phyloP scores from a whole-genome alignment of 495 filamentous ascomycete genomes.

The Neurospora tetraspora region DNA sequence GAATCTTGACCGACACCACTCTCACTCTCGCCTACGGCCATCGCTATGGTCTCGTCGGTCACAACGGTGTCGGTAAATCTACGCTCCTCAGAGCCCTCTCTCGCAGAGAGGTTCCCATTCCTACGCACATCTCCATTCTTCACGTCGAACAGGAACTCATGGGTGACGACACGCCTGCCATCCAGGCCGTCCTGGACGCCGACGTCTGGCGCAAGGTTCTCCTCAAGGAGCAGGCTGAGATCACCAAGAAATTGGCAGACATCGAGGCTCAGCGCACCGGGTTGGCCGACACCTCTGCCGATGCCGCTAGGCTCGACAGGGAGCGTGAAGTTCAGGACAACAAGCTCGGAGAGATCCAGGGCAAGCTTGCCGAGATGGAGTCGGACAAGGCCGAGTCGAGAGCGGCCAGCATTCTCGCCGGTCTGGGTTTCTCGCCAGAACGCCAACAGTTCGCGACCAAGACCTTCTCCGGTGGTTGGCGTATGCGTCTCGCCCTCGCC shows the following conservation, averaged over 20 bases:
- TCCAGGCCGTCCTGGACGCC: conserved; percentile 94
- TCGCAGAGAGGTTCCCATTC: conserved; percentile 86
- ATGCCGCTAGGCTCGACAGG: conserved; percentile 72
- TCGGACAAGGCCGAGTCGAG: conserved; percentile 95
- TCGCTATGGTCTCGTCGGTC: conserved; percentile 93
- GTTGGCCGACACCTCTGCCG: conserved; percentile 77
- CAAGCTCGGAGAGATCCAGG: conserved; percentile 79
- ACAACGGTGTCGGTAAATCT: conserved; percentile 99
- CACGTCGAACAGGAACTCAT: conserved; percentile 98
- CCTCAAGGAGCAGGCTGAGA: conserved; percentile 84
- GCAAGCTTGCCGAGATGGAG: conserved; percentile 96
- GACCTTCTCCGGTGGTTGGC: conserved; percentile 99
- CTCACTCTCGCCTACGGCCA: conserved; percentile 87
- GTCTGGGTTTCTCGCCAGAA: conserved; percentile 92
- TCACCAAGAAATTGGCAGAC: conserved; percentile 62
- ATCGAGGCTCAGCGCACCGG: conserved; percentile 71
- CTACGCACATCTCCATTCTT: conserved; percentile 94
- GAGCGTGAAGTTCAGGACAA: conserved; percentile 84
- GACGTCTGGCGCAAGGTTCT: conserved; percentile 98
- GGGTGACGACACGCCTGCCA: conserved; percentile 88
- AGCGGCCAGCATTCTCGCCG: conserved; percentile 90
- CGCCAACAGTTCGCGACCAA: conserved; percentile 88
- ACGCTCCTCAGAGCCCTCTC: conserved; percentile 87
- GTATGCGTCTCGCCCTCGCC: conserved; percentile 93
- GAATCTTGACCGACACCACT: conserved; percentile 83